phyloP scores from a whole-genome alignment of 164 flowering plant genomes.

The Magnolia changhungtana region DNA sequence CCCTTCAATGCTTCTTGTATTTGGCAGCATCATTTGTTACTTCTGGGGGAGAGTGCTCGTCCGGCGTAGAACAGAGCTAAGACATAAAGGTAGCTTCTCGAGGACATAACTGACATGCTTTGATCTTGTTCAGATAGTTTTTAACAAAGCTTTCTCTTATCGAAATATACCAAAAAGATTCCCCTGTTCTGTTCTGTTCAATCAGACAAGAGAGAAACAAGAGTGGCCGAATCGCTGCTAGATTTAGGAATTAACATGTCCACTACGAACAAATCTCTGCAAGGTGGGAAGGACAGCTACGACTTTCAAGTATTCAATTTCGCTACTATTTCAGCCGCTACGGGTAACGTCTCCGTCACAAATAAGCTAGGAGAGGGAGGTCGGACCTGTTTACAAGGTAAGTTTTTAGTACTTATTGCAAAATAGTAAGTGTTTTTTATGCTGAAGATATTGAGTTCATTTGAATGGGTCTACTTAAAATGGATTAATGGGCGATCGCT shows the following conservation, averaged over 20 bases:
- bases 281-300: neutral
- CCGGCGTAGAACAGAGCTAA: neutral
- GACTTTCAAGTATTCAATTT: constrained; percentile 6
- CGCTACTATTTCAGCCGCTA: neutral
- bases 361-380: constrained; percentile 9
- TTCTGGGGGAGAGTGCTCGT: no score
- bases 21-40: neutral
- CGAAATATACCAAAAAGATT: neutral
- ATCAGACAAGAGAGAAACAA: neutral
- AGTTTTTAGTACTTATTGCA: no score
- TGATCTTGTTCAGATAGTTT: neutral
- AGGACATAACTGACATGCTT: no score
- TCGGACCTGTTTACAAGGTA: neutral
- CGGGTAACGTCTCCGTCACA: neutral
- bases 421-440: no score
- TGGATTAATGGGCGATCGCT: no score
- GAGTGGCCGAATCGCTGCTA: neutral
- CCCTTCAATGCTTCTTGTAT: neutral
- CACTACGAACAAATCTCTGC: neutral
- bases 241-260: no score
- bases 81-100: neutral
- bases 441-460: no score
- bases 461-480: no score
- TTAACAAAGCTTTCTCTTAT: neutral
- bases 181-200: neutral